A percentile compares a stretch with the other conserved stretches of the same genome.
Evolutionary conservation across 352 stramenopile genomes (phyloP).

Genomic region (Globisporangium ultimum): DNA sequence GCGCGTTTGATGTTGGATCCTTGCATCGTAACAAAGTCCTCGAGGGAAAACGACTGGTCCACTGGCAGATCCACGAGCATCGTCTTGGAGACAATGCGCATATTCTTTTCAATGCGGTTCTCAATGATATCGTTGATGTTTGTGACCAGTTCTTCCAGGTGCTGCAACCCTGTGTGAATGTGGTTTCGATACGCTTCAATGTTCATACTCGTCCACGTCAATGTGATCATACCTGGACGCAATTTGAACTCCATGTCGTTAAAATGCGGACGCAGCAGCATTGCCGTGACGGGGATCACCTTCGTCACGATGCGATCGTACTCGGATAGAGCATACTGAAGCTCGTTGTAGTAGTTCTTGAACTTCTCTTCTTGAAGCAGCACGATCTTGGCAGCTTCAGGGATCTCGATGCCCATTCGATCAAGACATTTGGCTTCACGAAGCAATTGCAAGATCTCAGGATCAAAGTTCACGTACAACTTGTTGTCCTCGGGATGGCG

Average conservation of each 20-base stretch:
- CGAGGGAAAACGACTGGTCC: conserved; percentile 95
- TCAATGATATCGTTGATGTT: conserved; percentile 99
- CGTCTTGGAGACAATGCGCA: conserved; percentile 97
- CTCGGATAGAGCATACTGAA: conserved; percentile 96
- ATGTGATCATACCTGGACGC: conserved; percentile 97
- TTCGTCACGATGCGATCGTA: conserved; percentile 97
- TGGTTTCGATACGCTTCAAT: conserved; percentile 98
- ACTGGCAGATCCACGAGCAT: conserved; percentile 96
- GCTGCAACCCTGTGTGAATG: conserved; percentile 90
- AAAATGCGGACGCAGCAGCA: conserved; percentile 95
- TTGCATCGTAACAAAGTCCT: conserved; percentile 98
- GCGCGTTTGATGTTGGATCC: conserved; percentile 91
- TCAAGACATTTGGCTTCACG: conserved; percentile 97
- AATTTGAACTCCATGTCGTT: conserved; percentile 99
- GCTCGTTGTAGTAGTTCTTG: conserved; percentile 98
- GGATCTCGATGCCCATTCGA: conserved; percentile 98
- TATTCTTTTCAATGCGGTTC: conserved; percentile 99
- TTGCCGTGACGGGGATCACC: conserved; percentile 97
- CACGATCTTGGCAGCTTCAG: conserved; percentile 97
- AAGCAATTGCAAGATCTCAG: conserved; percentile 97
- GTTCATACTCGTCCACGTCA: conserved; percentile 99
- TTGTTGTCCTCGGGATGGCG: conserved; percentile 98
- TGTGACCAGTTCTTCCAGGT: conserved; percentile 96
- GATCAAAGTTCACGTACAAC: conserved; percentile 99
- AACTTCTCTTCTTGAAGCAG: conserved; percentile 98